Evolutionary conservation across 176 grass and related monocot species (phyloP).

Genomic region (Raddia distichophylla): DNA sequence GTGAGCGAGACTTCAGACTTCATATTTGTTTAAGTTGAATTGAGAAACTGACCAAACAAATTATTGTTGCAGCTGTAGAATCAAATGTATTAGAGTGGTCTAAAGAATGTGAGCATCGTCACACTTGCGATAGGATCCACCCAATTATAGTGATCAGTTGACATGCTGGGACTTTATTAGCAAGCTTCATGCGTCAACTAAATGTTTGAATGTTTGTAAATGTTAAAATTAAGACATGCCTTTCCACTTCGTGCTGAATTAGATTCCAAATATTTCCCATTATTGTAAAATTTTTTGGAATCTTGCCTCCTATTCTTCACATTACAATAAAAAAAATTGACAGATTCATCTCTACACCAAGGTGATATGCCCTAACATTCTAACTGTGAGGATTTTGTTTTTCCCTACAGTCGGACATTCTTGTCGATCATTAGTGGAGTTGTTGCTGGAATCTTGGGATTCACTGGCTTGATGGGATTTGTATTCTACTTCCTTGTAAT

Average conservation of each 20-base stretch:
- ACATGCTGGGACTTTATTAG: background rate
- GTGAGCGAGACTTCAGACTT: background rate
- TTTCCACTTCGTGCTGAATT: background rate
- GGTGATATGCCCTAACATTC: constrained; percentile 25
- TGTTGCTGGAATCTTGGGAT: constrained; percentile 84
- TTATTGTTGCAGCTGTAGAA: background rate
- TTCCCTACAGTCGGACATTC: constrained; percentile 68
- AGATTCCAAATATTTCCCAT: background rate
- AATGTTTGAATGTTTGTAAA: constrained; percentile 12
- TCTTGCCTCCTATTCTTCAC: background rate
- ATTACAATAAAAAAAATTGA: background rate
- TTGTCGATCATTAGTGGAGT: constrained; percentile 93
- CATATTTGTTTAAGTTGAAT: background rate
- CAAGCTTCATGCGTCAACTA: background rate
- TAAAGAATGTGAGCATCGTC: background rate
- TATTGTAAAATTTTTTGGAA: constrained; percentile 6
- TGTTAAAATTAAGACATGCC: background rate
- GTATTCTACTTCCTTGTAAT: constrained; percentile 86
- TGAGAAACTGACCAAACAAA: constrained; percentile 15
- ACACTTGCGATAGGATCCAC: background rate
- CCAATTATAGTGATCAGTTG: background rate
- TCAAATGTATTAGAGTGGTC: background rate
- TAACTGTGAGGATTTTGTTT: constrained; percentile 29
- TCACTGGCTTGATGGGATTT: constrained; percentile 76
- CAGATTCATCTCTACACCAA: background rate